Conservation (phyloP, 2,329 filamentous ascomycete genomes). For the Penicillium sp. region DNA sequence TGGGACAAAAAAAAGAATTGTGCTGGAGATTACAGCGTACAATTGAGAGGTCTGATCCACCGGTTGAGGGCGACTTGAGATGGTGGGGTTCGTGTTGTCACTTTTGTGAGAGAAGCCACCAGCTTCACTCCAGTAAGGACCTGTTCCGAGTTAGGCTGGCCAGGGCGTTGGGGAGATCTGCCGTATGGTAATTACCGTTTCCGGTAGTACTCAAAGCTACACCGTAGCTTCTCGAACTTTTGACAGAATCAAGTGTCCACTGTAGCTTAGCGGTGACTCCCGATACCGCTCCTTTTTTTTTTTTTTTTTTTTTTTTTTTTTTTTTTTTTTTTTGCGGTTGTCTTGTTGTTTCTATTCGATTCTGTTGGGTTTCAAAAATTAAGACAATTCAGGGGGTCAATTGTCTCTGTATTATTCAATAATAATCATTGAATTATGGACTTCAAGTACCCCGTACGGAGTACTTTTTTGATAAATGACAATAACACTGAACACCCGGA, state of each 20-base stretch:
- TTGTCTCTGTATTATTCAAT: background rate
- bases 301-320: background rate
- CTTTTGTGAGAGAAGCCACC: background rate
- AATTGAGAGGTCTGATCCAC: slow-evolving; percentile 31
- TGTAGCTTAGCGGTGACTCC: background rate
- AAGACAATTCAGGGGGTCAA: background rate
- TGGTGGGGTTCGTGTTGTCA: slow-evolving; percentile 18
- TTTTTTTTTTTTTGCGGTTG: background rate
- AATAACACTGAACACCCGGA: slow-evolving; percentile 12
- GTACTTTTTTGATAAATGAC: background rate
- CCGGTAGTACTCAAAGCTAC: slow-evolving; percentile 16
- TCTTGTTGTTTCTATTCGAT: background rate
- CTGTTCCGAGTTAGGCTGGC: too few species aligned
- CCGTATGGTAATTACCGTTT: slow-evolving; percentile 11
- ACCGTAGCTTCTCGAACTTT: slow-evolving; percentile 13
- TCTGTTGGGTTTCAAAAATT: slow-evolving; percentile 17
- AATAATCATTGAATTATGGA: background rate
- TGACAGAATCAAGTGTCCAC: too few species aligned
- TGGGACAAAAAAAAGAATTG: slow-evolving; percentile 28
- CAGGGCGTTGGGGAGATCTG: slow-evolving; percentile 23
- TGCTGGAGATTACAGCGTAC: slow-evolving; percentile 39
- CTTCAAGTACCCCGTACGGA: background rate
- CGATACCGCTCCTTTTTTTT: slow-evolving; percentile 3
- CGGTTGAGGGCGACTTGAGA: slow-evolving; percentile 25
- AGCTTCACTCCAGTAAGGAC: too few species aligned